Evolutionary conservation across 352 stramenopile species (phyloP).

Genomic region (Blastocystis hominis): DNA sequence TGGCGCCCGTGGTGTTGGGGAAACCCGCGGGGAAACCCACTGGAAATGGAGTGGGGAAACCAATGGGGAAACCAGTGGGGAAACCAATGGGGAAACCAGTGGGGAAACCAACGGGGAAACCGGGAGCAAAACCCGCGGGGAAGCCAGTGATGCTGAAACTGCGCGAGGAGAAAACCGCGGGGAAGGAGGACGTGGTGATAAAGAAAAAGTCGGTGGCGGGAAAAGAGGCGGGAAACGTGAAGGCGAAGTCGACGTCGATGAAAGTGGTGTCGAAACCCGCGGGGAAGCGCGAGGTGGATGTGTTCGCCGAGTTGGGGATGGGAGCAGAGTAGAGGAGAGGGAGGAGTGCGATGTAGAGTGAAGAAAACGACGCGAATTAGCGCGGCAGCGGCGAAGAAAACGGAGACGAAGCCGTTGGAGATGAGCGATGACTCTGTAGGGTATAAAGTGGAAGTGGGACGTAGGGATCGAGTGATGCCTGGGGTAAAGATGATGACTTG

Average conservation of each 20-base stretch:
- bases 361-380: slow-evolving; percentile 44
- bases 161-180: background rate
- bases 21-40: background rate
- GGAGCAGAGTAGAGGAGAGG: background rate
- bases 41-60: too few relatives aligned
- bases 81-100: too few relatives aligned
- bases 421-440: background rate
- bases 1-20: background rate
- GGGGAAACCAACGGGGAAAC: background rate
- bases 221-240: background rate
- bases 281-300: background rate
- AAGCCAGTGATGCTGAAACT: slow-evolving; percentile 12
- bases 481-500: slow-evolving; percentile 27
- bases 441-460: background rate
- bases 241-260: background rate
- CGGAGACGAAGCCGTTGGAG: background rate
- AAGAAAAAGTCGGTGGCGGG: background rate
- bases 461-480: background rate
- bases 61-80: too few relatives aligned
- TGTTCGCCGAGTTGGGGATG: slow-evolving; percentile 42
- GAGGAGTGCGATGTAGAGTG: background rate
- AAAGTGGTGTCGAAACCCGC: background rate
- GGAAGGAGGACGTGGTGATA: background rate
- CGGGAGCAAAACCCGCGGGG: background rate
- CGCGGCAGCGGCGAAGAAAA: background rate